Evolutionary conservation across 345 rosid species (phyloP).

Genomic region (Salix brachista): DNA sequence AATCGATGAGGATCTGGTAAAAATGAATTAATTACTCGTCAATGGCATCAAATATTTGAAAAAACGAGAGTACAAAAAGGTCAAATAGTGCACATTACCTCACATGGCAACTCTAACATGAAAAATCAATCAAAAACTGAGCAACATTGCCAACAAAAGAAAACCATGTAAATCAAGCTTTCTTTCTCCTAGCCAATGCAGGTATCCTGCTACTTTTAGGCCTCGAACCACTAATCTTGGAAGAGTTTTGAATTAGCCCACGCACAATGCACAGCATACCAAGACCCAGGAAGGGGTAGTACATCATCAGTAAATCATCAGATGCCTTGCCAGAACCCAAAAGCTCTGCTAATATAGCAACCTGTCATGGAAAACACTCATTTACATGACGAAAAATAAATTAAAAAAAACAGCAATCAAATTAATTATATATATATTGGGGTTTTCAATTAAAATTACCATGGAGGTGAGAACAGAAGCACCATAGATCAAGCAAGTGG

Average conservation of each 20-base stretch:
- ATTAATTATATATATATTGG: not conserved
- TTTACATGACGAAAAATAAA: not conserved
- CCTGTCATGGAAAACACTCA: constrained; percentile 27
- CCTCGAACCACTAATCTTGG: constrained; percentile 4
- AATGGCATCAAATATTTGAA: not conserved
- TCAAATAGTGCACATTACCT: not conserved
- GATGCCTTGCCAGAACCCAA: constrained; percentile 57
- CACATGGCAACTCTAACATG: not conserved
- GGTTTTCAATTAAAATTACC: constrained; percentile 36
- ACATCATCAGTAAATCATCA: constrained; percentile 46
- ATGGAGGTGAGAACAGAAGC: constrained; percentile 54
- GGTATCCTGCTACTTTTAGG: constrained; percentile 36
- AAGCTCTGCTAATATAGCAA: constrained; percentile 59
- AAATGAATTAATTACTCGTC: not conserved
- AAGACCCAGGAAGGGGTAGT: constrained; percentile 54
- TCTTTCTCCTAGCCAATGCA: constrained; percentile 51
- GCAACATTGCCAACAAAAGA: not conserved
- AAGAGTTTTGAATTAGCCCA: constrained; percentile 40
- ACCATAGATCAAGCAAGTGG: constrained; percentile 73
- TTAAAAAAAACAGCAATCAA: not conserved
- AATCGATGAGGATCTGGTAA: no score
- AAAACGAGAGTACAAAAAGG: not conserved
- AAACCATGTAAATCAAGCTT: not conserved
- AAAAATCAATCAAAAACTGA: not conserved
- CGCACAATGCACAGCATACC: constrained; percentile 54